phyloP scores from a whole-genome alignment of 768 basidiomycete genomes.

The Lepiota venenata region DNA sequence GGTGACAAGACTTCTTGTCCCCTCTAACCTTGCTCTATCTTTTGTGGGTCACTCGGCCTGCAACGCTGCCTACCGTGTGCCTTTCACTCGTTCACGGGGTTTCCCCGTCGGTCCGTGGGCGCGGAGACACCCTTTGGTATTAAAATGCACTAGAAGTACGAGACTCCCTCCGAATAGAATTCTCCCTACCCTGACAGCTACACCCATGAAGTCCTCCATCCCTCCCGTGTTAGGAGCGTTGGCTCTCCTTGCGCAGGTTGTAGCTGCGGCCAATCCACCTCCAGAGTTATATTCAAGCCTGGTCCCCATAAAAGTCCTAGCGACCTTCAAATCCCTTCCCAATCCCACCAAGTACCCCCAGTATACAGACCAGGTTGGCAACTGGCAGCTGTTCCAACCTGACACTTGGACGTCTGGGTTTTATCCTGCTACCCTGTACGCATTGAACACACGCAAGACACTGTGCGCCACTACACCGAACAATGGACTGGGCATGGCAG shows the following conservation, averaged over 20 bases:
- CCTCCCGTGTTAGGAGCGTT: background rate
- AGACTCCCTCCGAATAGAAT: background rate
- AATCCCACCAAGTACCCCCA: constrained; percentile 53
- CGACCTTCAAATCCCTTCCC: constrained; percentile 44
- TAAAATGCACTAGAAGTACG: background rate
- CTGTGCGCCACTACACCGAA: constrained; percentile 40
- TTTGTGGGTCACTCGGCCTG: background rate
- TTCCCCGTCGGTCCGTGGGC: background rate
- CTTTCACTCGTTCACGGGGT: background rate
- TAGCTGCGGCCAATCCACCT: constrained; percentile 21
- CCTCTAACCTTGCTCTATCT: constrained; percentile 1
- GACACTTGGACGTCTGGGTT: constrained; percentile 70
- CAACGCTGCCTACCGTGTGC: background rate
- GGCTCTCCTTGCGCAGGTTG: constrained; percentile 1
- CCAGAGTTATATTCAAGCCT: constrained; percentile 58
- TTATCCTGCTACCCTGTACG: constrained; percentile 60
- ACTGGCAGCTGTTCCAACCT: constrained; percentile 51
- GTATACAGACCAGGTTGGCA: constrained; percentile 49
- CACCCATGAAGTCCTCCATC: background rate
- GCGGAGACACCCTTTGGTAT: background rate
- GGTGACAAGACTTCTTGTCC: constrained; percentile 10
- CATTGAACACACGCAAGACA: constrained; percentile 47
- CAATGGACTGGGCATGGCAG: constrained; percentile 35
- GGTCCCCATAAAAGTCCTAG: constrained; percentile 54
- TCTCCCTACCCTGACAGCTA: background rate